Conservation (phyloP, 2,329 filamentous ascomycete species). For the Hymenotorrendiella dingleyae region DNA sequence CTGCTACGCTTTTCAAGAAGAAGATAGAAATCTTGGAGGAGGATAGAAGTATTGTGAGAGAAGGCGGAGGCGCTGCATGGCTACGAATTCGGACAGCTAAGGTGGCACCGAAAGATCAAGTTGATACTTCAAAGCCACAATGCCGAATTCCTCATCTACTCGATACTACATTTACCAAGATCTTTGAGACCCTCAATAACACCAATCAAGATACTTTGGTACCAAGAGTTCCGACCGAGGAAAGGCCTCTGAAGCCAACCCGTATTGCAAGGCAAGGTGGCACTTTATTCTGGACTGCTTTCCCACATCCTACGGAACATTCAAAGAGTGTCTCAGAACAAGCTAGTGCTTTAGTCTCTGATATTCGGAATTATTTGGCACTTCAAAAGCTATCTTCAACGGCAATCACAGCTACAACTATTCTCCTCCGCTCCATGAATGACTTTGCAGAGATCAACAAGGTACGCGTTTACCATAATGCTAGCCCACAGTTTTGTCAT, state of each 20-base stretch:
- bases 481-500: no score
- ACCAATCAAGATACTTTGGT: background rate
- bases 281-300: slow-evolving; percentile 14
- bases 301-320: background rate
- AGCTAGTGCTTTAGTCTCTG: slow-evolving; percentile 41
- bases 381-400: slow-evolving; percentile 32
- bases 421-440: slow-evolving; percentile 73
- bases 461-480: no score
- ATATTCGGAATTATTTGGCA: slow-evolving; percentile 38
- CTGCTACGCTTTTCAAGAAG: slow-evolving; percentile 63
- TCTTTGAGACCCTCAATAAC: slow-evolving; percentile 13
- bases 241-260: no score
- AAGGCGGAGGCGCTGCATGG: slow-evolving; percentile 75
- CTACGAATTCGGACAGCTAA: slow-evolving; percentile 53
- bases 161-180: slow-evolving; percentile 51
- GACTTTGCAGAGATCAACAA: slow-evolving; percentile 72
- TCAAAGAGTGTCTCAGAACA: slow-evolving; percentile 39
- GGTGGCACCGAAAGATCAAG: slow-evolving; percentile 36
- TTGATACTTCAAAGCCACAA: slow-evolving; percentile 31
- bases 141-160: slow-evolving; percentile 59
- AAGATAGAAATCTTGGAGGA: slow-evolving; percentile 56
- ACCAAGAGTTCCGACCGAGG: background rate
- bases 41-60: slow-evolving; percentile 48
- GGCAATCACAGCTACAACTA: slow-evolving; percentile 49
- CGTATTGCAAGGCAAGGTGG: background rate